Percentiles rank a stretch among this genome's conserved stretches.
Conservation (phyloP, 768 basidiomycete genomes). For the Tricholoma hemisulphureum region DNA sequence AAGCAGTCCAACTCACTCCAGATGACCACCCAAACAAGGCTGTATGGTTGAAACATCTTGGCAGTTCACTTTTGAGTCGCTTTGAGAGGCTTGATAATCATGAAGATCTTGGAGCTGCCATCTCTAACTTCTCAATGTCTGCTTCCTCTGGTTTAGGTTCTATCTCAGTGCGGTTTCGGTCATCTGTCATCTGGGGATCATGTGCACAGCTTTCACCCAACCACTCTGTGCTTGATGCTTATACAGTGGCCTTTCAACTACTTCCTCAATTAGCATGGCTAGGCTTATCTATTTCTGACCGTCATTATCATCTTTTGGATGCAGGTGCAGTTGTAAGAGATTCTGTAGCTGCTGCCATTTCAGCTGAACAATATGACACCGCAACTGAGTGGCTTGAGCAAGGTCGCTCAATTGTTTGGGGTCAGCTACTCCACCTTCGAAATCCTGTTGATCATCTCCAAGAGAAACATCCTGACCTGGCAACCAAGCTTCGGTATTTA, state of each 20-base stretch:
- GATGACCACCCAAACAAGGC: no score
- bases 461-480: not conserved
- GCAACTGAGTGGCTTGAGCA: no score
- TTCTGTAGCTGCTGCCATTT: constrained; percentile 26
- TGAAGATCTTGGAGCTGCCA: not conserved
- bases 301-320: not conserved
- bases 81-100: not conserved
- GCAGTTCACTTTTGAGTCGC: not conserved
- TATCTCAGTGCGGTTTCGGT: no score
- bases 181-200: no score
- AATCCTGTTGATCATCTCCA: constrained; percentile 18
- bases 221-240: not conserved
- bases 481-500: not conserved
- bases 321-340: not conserved
- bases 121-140: no score
- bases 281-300: not conserved
- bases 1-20: no score
- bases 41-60: no score
- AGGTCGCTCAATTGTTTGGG: constrained; percentile 29
- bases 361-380: constrained; percentile 10
- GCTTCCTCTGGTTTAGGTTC: no score
- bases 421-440: constrained; percentile 23
- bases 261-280: not conserved
- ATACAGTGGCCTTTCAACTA: constrained; percentile 1
- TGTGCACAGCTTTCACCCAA: no score